These are phyloP conservation scores for Irpex sp. DNA, from an alignment of 1,284 basidiomycete genomes.

Conservation along the genomic window DNA sequence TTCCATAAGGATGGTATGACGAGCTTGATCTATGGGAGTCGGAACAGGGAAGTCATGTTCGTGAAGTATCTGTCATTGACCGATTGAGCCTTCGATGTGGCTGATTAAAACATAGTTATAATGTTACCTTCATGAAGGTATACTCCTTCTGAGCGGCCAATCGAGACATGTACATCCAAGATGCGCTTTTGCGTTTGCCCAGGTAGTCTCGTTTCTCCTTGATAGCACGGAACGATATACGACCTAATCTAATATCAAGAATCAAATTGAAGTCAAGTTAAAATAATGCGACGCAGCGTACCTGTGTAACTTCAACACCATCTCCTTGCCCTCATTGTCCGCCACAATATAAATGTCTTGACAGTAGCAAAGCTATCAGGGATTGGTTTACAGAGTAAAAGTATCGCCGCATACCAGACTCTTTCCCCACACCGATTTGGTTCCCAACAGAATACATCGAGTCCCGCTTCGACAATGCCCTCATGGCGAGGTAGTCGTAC, in stretches of 20 bases:
- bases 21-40: constrained; percentile 88
- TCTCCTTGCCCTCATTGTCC: constrained; percentile 76
- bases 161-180: constrained; percentile 99
- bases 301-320: constrained; percentile 93
- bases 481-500: constrained; percentile 93
- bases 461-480: constrained; percentile 88
- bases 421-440: constrained; percentile 98
- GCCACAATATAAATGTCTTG: constrained; percentile 93
- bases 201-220: constrained; percentile 98
- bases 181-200: constrained; percentile 92
- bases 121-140: constrained; percentile 92
- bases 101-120: no score
- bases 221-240: constrained; percentile 95
- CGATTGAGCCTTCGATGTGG: no score
- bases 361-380: not conserved
- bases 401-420: constrained; percentile 62
- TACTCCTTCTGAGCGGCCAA: constrained; percentile 96
- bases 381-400: not conserved
- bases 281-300: constrained; percentile 26
- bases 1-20: constrained; percentile 96
- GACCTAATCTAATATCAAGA: constrained; percentile 69
- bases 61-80: constrained; percentile 70
- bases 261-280: not conserved
- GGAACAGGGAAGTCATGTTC: constrained; percentile 95
- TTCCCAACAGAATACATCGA: constrained; percentile 89